Evolutionary conservation across 2,329 filamentous ascomycete genomes (phyloP).

Genomic region (Coniochaeta pulveracea): DNA sequence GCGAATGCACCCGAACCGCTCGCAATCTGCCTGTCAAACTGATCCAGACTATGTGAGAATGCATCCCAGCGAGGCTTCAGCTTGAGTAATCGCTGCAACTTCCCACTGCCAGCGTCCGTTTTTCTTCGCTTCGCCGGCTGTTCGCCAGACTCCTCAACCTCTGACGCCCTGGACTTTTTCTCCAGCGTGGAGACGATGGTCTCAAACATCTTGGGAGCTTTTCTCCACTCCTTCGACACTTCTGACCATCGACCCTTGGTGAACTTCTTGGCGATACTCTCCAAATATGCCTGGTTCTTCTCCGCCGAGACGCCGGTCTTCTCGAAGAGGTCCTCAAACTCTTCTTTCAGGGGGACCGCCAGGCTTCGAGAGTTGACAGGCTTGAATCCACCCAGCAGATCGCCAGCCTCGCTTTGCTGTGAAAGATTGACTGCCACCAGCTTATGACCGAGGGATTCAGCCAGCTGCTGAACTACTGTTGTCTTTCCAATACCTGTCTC

Average conservation of each 20-base stretch:
- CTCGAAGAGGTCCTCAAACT: constrained; percentile 83
- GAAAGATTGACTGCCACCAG: constrained; percentile 91
- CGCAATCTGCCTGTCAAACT: constrained; percentile 70
- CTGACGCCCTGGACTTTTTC: constrained; percentile 25
- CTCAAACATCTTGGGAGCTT: constrained; percentile 80
- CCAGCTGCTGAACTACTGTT: constrained; percentile 86
- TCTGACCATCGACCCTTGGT: constrained; percentile 79
- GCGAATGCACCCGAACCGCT: constrained; percentile 68
- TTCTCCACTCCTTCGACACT: constrained; percentile 75
- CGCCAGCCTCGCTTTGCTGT: constrained; percentile 95
- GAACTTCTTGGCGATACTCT: constrained; percentile 68
- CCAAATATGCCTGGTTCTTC: constrained; percentile 79
- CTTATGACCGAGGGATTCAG: constrained; percentile 71
- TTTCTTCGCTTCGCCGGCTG: constrained; percentile 62
- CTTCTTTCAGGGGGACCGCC: constrained; percentile 81
- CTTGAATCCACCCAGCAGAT: constrained; percentile 92
- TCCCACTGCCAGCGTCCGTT: constrained; percentile 48
- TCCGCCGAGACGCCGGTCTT: constrained; percentile 74
- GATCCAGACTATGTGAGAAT: constrained; percentile 63
- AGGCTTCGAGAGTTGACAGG: constrained; percentile 84
- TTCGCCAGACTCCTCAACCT: constrained; percentile 23
- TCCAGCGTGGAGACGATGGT: constrained; percentile 49
- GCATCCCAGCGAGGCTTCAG: constrained; percentile 63
- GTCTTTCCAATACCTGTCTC: constrained; percentile 99
- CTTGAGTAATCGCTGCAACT: constrained; percentile 49